These are phyloP conservation scores for Penicillium carneum DNA, from an alignment of 2,329 filamentous ascomycete species.

Conservation along the genomic window DNA sequence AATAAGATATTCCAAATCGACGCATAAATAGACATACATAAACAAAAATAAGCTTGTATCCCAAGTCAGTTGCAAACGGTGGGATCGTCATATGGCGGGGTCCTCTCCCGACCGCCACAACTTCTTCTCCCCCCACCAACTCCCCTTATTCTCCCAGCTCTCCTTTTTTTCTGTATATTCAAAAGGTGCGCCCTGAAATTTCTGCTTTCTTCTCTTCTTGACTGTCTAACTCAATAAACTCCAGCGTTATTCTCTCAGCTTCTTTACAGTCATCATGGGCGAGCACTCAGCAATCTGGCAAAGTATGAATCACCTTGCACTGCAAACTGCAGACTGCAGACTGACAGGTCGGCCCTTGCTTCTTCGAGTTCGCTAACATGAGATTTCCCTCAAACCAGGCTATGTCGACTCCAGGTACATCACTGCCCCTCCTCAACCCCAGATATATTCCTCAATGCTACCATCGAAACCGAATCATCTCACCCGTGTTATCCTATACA, in stretches of 20 bases:
- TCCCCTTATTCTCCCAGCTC: slow-evolving; percentile 16
- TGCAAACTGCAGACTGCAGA: slow-evolving; percentile 1
- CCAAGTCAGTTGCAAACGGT: slow-evolving; percentile 15
- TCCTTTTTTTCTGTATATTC: slow-evolving; percentile 24
- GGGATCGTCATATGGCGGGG: slow-evolving; percentile 26
- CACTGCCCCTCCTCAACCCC: slow-evolving; percentile 10
- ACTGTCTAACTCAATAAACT: slow-evolving; percentile 2
- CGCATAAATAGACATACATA: background rate
- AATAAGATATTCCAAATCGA: background rate
- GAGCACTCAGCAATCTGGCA: slow-evolving; percentile 49
- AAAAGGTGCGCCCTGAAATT: slow-evolving; percentile 13
- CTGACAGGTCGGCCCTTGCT: slow-evolving; percentile 8
- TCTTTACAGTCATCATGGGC: slow-evolving; percentile 40
- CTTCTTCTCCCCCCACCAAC: slow-evolving; percentile 14
- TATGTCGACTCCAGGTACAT: slow-evolving; percentile 69
- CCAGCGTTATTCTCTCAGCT: slow-evolving; percentile 15
- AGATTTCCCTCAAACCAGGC: slow-evolving; percentile 49
- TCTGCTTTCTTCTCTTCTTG: slow-evolving; percentile 7
- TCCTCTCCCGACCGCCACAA: slow-evolving; percentile 25
- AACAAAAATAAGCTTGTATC: slow-evolving; percentile 8
- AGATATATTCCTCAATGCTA: slow-evolving; percentile 13
- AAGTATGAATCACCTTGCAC: slow-evolving; percentile 35
- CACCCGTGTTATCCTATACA: background rate
- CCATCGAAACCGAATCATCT: slow-evolving; percentile 15
- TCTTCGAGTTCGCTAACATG: slow-evolving; percentile 26